Percentiles rank a stretch among this genome's conserved stretches.
These are phyloP conservation scores for Fusarium sp. DNA, from an alignment of 2,329 filamentous ascomycete genomes.

Conservation along the genomic window DNA sequence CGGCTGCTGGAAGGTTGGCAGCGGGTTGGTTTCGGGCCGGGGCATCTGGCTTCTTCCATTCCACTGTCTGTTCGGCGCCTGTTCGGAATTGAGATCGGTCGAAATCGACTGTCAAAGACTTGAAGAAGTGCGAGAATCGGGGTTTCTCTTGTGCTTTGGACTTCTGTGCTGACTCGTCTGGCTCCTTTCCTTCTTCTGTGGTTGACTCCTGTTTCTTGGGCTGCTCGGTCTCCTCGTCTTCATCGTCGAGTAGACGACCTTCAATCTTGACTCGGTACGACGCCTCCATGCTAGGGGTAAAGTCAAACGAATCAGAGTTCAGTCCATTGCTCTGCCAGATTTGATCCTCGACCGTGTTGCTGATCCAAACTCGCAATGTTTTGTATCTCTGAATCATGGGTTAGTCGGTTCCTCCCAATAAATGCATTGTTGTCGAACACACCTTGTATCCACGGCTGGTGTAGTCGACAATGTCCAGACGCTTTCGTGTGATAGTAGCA, in stretches of 20 bases:
- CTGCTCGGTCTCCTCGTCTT: slow-evolving; percentile 65
- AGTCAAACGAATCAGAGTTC: slow-evolving; percentile 82
- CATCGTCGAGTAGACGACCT: slow-evolving; percentile 81
- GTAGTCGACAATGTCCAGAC: slow-evolving; percentile 87
- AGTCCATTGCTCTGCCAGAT: slow-evolving; percentile 82
- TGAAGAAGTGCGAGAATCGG: slow-evolving; percentile 83
- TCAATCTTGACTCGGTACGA: slow-evolving; percentile 93
- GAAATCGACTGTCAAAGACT: slow-evolving; percentile 78
- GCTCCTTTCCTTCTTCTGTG: slow-evolving; percentile 43
- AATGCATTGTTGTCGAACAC: slow-evolving; percentile 3
- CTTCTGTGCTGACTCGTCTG: slow-evolving; percentile 47
- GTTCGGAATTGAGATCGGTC: slow-evolving; percentile 69
- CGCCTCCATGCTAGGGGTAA: slow-evolving; percentile 78
- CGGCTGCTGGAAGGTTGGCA: slow-evolving; percentile 61
- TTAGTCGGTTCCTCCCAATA: not conserved
- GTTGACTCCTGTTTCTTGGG: slow-evolving; percentile 54
- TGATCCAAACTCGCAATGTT: slow-evolving; percentile 92
- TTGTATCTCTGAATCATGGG: slow-evolving; percentile 69
- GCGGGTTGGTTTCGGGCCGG: slow-evolving; percentile 59
- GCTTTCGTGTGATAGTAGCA: slow-evolving; percentile 92
- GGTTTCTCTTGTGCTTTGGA: slow-evolving; percentile 55
- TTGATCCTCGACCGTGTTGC: slow-evolving; percentile 93
- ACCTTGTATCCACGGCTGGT: slow-evolving; percentile 79
- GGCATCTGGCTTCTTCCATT: slow-evolving; percentile 86
- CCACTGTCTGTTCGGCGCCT: slow-evolving; percentile 68